Conservation (phyloP, 768 basidiomycete genomes). For the Boletales sp. region DNA sequence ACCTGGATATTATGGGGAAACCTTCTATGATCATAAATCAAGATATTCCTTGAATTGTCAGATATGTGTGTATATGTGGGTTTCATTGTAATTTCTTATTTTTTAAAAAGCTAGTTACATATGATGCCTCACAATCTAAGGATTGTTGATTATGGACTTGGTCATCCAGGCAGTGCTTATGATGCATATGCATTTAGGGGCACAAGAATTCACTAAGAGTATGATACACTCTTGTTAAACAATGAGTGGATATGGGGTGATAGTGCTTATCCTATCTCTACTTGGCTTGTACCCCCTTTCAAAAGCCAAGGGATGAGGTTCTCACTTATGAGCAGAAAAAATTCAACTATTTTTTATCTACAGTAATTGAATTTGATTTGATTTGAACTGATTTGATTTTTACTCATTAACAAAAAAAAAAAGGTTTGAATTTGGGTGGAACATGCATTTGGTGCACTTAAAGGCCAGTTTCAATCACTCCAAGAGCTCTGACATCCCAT, state of each 20-base stretch:
- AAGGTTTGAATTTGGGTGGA: background rate
- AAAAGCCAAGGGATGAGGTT: background rate
- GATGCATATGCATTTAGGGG: background rate
- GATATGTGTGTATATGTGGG: too few relatives aligned
- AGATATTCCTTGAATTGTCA: background rate
- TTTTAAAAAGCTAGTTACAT: too few relatives aligned
- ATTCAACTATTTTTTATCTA: too few relatives aligned
- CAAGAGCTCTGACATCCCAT: background rate
- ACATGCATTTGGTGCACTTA: constrained; percentile 3
- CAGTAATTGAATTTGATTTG: too few relatives aligned
- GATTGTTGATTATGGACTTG: background rate
- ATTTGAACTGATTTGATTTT: too few relatives aligned
- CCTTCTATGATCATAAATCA: background rate
- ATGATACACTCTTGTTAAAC: too few relatives aligned
- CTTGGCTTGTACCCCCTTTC: background rate
- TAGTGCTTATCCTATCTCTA: background rate
- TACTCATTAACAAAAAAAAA: too few relatives aligned
- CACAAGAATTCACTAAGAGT: too few relatives aligned
- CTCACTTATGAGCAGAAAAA: too few relatives aligned
- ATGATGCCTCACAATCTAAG: background rate
- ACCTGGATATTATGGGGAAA: background rate
- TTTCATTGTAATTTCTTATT: too few relatives aligned
- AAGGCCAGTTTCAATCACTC: constrained; percentile 1
- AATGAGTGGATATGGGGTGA: background rate
- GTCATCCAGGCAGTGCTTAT: background rate